Percentiles rank a stretch among this genome's conserved stretches.
These are phyloP conservation scores for Scenedesmus sp. DNA, from an alignment of 163 green algal genomes.

Conservation along the genomic window DNA sequence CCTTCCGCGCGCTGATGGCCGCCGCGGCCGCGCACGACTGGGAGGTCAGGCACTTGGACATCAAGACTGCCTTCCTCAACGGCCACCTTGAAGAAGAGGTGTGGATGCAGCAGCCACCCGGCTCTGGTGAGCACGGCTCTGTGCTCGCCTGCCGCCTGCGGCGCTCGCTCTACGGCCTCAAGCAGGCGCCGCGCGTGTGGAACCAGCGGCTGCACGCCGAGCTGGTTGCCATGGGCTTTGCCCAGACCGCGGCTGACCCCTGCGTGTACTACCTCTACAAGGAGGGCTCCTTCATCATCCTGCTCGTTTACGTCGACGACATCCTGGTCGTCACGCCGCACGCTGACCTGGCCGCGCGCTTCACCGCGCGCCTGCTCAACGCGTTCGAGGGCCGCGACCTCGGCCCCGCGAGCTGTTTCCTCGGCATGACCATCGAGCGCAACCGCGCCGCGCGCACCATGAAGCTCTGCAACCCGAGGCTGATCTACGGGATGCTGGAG, in stretches of 20 bases:
- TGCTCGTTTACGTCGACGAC: too few relatives aligned
- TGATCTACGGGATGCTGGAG: neutral
- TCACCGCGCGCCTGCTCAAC: slow-evolving; percentile 23
- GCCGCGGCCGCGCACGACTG: slow-evolving; percentile 17
- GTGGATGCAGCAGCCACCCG: slow-evolving; percentile 51
- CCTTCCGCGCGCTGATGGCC: slow-evolving; percentile 41
- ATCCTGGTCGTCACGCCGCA: neutral
- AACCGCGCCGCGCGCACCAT: slow-evolving; percentile 32
- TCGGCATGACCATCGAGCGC: slow-evolving; percentile 52
- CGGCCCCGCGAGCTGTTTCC: slow-evolving; percentile 48
- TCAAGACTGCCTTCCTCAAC: slow-evolving; percentile 68
- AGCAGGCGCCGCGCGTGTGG: slow-evolving; percentile 55
- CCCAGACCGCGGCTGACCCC: slow-evolving; percentile 30
- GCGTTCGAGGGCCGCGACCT: slow-evolving; percentile 52
- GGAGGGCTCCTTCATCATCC: neutral
- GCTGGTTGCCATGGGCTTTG: slow-evolving; percentile 42
- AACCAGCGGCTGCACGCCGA: slow-evolving; percentile 43
- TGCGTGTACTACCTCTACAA: slow-evolving; percentile 38
- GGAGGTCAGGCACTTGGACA: slow-evolving; percentile 56
- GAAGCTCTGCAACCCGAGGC: too few relatives aligned
- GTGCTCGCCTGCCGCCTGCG: slow-evolving; percentile 42
- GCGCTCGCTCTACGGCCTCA: slow-evolving; percentile 60
- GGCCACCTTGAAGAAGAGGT: slow-evolving; percentile 48
- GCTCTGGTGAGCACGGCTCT: slow-evolving; percentile 11
- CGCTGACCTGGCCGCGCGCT: neutral